phyloP scores from a whole-genome alignment of 768 basidiomycete species.

The Chiua virens region DNA sequence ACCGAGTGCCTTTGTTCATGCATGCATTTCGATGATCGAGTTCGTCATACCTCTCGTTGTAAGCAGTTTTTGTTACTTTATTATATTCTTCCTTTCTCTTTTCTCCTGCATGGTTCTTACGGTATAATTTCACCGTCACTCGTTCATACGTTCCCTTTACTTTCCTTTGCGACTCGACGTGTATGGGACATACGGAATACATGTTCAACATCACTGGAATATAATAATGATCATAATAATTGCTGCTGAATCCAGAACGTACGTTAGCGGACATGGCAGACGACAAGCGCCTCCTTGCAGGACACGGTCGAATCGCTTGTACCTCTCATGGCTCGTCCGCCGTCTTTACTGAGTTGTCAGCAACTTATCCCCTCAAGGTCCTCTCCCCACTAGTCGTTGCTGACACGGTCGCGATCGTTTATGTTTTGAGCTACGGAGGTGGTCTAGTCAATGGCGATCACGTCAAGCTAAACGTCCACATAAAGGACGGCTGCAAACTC shows the following conservation, averaged over 20 bases:
- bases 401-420: constrained; percentile 62
- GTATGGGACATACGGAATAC: constrained; percentile 37
- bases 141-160: constrained; percentile 14
- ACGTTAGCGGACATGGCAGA: background rate
- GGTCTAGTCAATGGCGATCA: constrained; percentile 88
- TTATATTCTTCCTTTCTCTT: constrained; percentile 23
- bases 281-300: constrained; percentile 28
- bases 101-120: constrained; percentile 29
- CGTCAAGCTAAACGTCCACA: constrained; percentile 59
- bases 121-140: constrained; percentile 23
- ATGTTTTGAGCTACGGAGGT: constrained; percentile 86
- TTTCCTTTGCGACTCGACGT: constrained; percentile 30
- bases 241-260: background rate
- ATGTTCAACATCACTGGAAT: constrained; percentile 30
- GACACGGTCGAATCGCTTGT: constrained; percentile 60
- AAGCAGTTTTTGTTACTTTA: constrained; percentile 26
- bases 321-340: constrained; percentile 52
- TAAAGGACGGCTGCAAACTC: constrained; percentile 57
- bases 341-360: constrained; percentile 72
- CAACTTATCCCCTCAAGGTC: constrained; percentile 86
- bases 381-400: constrained; percentile 63
- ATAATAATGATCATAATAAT: constrained; percentile 26
- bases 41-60: constrained; percentile 28
- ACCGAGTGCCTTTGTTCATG: constrained; percentile 20
- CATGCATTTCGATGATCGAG: constrained; percentile 21